Percentiles rank a stretch among this genome's conserved stretches.
Conservation (phyloP, 805 yeast species). For the Hyphopichia homilentoma region DNA sequence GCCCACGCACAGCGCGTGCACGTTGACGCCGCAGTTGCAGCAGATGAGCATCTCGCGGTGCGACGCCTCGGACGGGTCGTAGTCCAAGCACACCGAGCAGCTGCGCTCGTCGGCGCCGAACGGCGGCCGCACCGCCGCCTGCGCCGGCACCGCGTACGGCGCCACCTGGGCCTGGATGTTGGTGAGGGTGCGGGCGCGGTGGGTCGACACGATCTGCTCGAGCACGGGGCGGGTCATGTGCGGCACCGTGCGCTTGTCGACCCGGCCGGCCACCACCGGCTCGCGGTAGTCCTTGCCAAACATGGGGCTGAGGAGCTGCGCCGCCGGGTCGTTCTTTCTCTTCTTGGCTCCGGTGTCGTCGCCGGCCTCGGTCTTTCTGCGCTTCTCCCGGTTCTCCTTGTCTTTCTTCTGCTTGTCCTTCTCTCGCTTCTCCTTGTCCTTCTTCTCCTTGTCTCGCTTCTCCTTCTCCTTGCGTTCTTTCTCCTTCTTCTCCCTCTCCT, state of each 20-base stretch:
- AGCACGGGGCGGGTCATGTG: constrained; percentile 4
- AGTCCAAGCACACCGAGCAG: constrained; percentile 59
- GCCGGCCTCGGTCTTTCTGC: constrained; percentile 6
- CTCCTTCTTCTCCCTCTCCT: constrained; percentile 8
- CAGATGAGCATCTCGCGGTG: constrained; percentile 49
- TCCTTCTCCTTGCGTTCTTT: constrained; percentile 6
- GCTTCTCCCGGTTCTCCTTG: constrained; percentile 1
- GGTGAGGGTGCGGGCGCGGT: constrained; percentile 18
- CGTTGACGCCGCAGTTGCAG: constrained; percentile 61
- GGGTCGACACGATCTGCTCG: neutral
- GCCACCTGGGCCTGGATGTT: constrained; percentile 21
- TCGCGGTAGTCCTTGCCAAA: constrained; percentile 16
- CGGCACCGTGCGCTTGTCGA: constrained; percentile 17
- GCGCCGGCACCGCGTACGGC: constrained; percentile 13
- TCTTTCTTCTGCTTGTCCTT: constrained; percentile 4
- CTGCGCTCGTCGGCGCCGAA: constrained; percentile 23
- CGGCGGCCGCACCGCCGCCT: constrained; percentile 13
- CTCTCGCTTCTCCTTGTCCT: constrained; percentile 3
- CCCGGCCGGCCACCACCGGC: constrained; percentile 5
- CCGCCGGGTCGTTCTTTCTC: constrained; percentile 6
- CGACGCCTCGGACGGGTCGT: constrained; percentile 21
- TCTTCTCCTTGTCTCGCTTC: constrained; percentile 6
- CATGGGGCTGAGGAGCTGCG: constrained; percentile 16
- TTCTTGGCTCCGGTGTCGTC: constrained; percentile 3
- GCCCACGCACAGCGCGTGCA: constrained; percentile 73